phyloP scores from a whole-genome alignment of 768 basidiomycete genomes.

The Hygrocybe punicea region DNA sequence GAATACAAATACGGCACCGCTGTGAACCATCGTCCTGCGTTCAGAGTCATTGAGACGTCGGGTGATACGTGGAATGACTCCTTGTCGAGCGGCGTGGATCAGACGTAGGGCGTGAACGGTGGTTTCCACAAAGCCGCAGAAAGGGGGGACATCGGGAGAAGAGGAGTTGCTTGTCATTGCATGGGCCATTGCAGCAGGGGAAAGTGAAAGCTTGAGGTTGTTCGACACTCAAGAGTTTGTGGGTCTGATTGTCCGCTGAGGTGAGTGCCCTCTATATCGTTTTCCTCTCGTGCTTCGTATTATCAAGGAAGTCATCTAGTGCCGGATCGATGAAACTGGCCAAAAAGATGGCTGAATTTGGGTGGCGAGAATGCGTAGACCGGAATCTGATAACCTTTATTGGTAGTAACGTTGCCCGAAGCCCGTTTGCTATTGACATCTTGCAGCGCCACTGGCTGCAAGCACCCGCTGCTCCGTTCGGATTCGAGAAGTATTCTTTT shows the following conservation, averaged over 20 bases:
- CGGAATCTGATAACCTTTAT: constrained; percentile 10
- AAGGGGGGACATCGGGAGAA: constrained; percentile 56
- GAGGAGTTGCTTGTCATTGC: constrained; percentile 45
- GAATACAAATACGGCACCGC: constrained; percentile 79
- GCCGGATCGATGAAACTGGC: constrained; percentile 7
- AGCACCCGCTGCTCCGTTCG: background rate
- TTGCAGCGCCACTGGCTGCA: constrained; percentile 5
- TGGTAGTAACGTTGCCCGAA: constrained; percentile 12
- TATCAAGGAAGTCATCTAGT: constrained; percentile 29
- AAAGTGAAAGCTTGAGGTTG: constrained; percentile 52
- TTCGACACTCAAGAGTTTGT: constrained; percentile 46
- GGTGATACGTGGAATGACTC: constrained; percentile 78
- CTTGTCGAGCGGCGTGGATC: constrained; percentile 77
- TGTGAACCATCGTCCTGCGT: constrained; percentile 58
- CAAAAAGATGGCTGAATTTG: constrained; percentile 1
- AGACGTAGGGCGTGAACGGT: constrained; percentile 78
- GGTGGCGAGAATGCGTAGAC: background rate
- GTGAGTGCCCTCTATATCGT: constrained; percentile 43
- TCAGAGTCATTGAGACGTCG: constrained; percentile 82
- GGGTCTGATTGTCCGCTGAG: constrained; percentile 37
- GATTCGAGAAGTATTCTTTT: background rate
- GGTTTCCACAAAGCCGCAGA: constrained; percentile 77
- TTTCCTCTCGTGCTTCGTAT: constrained; percentile 35
- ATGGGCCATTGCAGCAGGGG: constrained; percentile 16
- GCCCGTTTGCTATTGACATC: constrained; percentile 5